Base-by-base conservation (phyloP, 345 rosid genomes). In the Pugionium dolabratum region DNA sequence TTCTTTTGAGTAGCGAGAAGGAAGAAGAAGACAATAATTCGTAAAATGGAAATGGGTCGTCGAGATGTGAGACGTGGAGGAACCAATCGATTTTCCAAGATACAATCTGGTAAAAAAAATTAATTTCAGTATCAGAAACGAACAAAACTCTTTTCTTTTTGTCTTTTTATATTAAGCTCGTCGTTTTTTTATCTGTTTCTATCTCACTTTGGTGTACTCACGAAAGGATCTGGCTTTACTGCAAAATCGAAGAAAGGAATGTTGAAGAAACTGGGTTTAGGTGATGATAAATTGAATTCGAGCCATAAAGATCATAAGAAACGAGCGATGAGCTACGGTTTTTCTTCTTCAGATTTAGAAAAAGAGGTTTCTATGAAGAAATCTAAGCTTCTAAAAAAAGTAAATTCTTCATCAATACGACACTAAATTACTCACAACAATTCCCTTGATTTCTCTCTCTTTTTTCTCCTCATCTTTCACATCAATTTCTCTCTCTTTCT, bases 231-330 rank as follows among this genome's bases (percentile, higher is more conserved):
- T 70, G 64, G 70, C 54, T 54, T 80, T 54, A 51, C 66, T 79
- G 80, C 78, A 70, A 89, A 84, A 83, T 67, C 77, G 25, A 84
- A 77, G 83, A 85, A 81, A 59, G 80, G 79, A 77, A 79, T 80
- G 71, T 60, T 82, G 42, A 76, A 79, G 75, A 81, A 72, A 72
- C 68, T 87, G 64, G 71, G 85, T 42, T 58, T 79, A 41, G 85
- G 82, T 76, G 78, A 62, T 47, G 76, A 58, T 29, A 54, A 44
- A 27, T 60, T 54, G 40, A 52, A 52, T 5, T 18, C 18, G 18
- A 18, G 18, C 18, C 18, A 18, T 18, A 18, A 18, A 18, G 18
- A 18, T 18, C 37, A 0, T 26, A 56, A 56, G 33, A 62, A 57
- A 11, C 61, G 39, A 52, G 80, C 84, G 59, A 86, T 81, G 84